A percentile compares a stretch with the other conserved stretches of the same genome.
Evolutionary conservation across 2,329 filamentous ascomycete species (phyloP).

Genomic region (Aspergillus bombycis): DNA sequence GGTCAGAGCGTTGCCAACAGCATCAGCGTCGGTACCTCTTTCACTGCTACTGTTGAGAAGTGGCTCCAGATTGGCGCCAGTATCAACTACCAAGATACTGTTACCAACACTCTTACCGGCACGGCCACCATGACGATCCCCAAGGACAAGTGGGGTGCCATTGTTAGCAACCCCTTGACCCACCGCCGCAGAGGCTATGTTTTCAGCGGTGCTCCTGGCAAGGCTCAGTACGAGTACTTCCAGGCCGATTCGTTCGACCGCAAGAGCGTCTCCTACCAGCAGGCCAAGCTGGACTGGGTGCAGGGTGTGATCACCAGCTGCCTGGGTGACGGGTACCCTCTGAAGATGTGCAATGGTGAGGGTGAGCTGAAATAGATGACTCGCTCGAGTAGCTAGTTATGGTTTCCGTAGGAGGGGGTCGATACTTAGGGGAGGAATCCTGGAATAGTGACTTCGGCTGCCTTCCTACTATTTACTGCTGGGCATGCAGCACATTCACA

Average conservation of each 20-base stretch:
- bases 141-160: constrained; percentile 20
- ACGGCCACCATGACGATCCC: constrained; percentile 25
- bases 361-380: constrained; percentile 17
- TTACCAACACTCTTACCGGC: constrained; percentile 19
- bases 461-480: neutral
- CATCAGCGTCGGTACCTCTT: constrained; percentile 12
- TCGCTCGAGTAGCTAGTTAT: too few species aligned
- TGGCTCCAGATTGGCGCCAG: neutral
- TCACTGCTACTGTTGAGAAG: constrained; percentile 5
- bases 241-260: constrained; percentile 21
- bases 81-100: constrained; percentile 12
- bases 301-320: constrained; percentile 23
- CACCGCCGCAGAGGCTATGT: constrained; percentile 21
- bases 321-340: constrained; percentile 19
- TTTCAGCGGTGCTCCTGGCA: constrained; percentile 19
- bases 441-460: neutral
- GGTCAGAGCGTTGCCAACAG: constrained; percentile 22
- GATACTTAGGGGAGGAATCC: neutral
- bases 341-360: constrained; percentile 17
- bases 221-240: constrained; percentile 16
- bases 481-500: neutral
- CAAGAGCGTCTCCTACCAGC: constrained; percentile 10
- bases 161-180: constrained; percentile 23
- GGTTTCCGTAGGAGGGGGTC: neutral
- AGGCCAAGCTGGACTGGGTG: constrained; percentile 17